Percentiles rank a stretch among this genome's conserved stretches.
Conservation (phyloP, 1,284 basidiomycete species). For the Rhizoctonia solani region DNA sequence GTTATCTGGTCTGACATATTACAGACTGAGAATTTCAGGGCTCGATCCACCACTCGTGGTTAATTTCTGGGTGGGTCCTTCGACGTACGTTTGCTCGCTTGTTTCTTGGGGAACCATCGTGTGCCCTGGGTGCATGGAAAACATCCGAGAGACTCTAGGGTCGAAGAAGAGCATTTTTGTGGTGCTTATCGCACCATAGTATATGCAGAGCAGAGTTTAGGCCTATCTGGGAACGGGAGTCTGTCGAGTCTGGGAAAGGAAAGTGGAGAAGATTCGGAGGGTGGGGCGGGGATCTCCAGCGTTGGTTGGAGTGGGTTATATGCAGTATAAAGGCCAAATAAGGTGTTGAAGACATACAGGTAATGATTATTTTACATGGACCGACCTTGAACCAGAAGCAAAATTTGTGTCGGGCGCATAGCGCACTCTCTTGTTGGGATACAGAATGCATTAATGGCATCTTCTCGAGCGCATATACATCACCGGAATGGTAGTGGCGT, state of each 20-base stretch:
- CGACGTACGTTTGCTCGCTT: constrained; percentile 7
- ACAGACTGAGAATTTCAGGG: background rate
- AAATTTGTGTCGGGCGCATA: too few relatives aligned
- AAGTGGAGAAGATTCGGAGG: constrained; percentile 28
- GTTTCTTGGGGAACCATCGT: background rate
- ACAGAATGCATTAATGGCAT: too few relatives aligned
- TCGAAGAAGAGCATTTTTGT: constrained; percentile 18
- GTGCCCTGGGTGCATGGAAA: constrained; percentile 14
- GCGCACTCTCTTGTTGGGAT: too few relatives aligned
- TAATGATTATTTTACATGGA: background rate
- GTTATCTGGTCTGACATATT: background rate
- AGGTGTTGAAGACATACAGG: background rate
- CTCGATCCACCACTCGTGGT: constrained; percentile 12
- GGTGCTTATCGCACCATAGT: constrained; percentile 8
- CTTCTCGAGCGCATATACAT: too few relatives aligned
- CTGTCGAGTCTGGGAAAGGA: constrained; percentile 9
- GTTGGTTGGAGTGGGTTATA: background rate
- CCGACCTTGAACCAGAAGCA: background rate
- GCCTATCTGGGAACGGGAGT: background rate
- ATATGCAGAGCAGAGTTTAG: background rate
- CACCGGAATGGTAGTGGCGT: too few relatives aligned
- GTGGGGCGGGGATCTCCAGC: constrained; percentile 8
- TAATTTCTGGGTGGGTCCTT: constrained; percentile 4
- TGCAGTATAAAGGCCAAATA: constrained; percentile 4
- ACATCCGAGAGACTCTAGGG: constrained; percentile 6